Conservation (phyloP, 225 moss, liverwort and hornwort genomes). For the Marchantia polymorpha region DNA sequence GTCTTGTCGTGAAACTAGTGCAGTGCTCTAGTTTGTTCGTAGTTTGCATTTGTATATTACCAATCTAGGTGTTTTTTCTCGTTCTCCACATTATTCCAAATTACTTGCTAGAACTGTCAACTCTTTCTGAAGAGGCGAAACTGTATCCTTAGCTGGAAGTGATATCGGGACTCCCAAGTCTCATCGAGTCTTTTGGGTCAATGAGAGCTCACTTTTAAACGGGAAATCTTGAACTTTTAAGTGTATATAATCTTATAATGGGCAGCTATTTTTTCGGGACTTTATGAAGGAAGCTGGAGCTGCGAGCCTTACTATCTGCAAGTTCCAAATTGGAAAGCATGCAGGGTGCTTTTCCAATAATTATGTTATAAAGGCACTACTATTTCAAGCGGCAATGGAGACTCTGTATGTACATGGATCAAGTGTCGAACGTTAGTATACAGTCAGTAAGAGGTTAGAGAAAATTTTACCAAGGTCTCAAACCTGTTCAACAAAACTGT, state of each 20-base stretch:
- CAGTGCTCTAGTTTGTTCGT: conserved; percentile 19
- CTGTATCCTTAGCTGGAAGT: not conserved
- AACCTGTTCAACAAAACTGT: not conserved
- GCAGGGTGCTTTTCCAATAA: conserved; percentile 16
- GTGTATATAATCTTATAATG: conserved; percentile 20
- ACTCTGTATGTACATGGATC: conserved; percentile 5
- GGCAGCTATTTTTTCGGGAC: conserved; percentile 20
- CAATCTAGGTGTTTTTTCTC: not conserved
- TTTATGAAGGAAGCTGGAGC: conserved; percentile 20
- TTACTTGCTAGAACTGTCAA: conserved; percentile 3
- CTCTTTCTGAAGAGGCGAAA: not conserved
- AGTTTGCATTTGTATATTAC: conserved; percentile 18
- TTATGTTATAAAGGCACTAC: conserved; percentile 21
- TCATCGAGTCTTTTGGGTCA: conserved; percentile 5
- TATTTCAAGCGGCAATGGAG: conserved; percentile 13
- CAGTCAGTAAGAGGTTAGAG: not conserved
- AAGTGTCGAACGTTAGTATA: not conserved
- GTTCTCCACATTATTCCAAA: not conserved
- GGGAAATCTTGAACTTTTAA: conserved; percentile 4
- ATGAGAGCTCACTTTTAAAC: conserved; percentile 5
- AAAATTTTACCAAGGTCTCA: not conserved
- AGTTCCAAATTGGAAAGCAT: conserved; percentile 17
- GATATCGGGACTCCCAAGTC: not conserved
- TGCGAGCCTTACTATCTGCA: conserved; percentile 10
- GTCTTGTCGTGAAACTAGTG: conserved; percentile 31